These are phyloP conservation scores for Podaxis sp. DNA, from an alignment of 768 basidiomycete genomes.

Conservation along the genomic window DNA sequence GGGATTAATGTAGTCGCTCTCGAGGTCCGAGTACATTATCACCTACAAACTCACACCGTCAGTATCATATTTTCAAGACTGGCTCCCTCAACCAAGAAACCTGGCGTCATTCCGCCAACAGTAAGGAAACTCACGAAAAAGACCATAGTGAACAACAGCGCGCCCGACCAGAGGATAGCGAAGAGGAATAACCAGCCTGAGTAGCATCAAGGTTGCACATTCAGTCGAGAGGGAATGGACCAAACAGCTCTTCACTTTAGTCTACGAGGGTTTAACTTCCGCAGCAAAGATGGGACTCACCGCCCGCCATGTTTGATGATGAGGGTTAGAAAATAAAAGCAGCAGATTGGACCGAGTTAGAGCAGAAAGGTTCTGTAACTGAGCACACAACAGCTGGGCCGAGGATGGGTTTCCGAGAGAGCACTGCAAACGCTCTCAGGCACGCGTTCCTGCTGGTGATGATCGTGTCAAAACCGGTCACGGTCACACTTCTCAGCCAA, in stretches of 20 bases:
- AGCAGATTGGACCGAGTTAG: not conserved
- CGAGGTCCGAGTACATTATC: slow-evolving; percentile 99
- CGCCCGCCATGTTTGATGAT: slow-evolving; percentile 9
- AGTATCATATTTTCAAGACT: not conserved
- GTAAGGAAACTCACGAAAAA: slow-evolving; percentile 78
- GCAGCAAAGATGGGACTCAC: not conserved
- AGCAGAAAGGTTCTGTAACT: not conserved
- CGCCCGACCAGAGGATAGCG: slow-evolving; percentile 90
- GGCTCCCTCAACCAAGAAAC: not conserved
- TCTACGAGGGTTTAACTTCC: not conserved
- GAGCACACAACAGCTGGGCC: not conserved
- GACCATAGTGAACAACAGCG: slow-evolving; percentile 94
- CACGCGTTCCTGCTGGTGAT: not conserved
- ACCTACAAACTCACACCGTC: slow-evolving; percentile 51
- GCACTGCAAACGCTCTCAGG: not conserved
- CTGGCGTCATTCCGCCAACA: not conserved
- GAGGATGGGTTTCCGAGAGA: not conserved
- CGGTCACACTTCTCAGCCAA: not conserved
- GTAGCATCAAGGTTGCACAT: not conserved
- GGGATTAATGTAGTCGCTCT: slow-evolving; percentile 99
- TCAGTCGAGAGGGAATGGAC: not conserved
- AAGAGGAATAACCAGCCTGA: slow-evolving; percentile 96
- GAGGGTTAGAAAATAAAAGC: not conserved
- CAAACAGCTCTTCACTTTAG: not conserved
- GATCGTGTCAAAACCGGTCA: not conserved